These are phyloP conservation scores for Sophora flavescens DNA, from an alignment of 306 rosid genomes.

Conservation along the genomic window DNA sequence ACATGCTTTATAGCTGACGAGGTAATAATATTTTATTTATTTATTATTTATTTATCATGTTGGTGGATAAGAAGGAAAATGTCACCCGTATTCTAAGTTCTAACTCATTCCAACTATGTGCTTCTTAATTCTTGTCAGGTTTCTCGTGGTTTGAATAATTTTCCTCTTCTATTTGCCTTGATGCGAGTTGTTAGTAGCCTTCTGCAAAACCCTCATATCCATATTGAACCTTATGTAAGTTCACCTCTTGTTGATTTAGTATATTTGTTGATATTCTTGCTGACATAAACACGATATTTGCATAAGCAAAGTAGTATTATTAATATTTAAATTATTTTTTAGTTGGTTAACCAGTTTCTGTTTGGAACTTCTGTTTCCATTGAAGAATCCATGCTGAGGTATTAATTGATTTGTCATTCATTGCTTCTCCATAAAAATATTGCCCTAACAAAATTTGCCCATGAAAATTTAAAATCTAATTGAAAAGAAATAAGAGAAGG, in stretches of 20 bases:
- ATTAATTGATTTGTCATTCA: constrained; percentile 30
- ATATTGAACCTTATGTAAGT: constrained; percentile 93
- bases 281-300: constrained; percentile 23
- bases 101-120: constrained; percentile 38
- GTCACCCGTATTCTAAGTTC: constrained; percentile 3
- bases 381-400: constrained; percentile 12
- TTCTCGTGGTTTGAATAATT: constrained; percentile 68
- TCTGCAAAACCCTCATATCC: constrained; percentile 85
- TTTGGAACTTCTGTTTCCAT: constrained; percentile 28
- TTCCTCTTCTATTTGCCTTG: constrained; percentile 72
- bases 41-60: neutral
- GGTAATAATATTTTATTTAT: constrained; percentile 56
- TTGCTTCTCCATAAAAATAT: neutral
- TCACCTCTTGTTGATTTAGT: constrained; percentile 23
- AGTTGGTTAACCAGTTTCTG: constrained; percentile 17
- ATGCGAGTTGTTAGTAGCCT: constrained; percentile 86
- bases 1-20: constrained; percentile 85
- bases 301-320: neutral
- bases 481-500: neutral
- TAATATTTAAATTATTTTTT: constrained; percentile 23
- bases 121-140: constrained; percentile 65
- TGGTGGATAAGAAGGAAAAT: constrained; percentile 38
- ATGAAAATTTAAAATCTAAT: neutral
- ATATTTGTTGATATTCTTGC: constrained; percentile 41
- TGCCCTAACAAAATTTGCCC: neutral